Evolutionary conservation across 2,329 filamentous ascomycete genomes (phyloP), one percentile per base, ranked within the genome.

Genomic region (Fusarium compactum): DNA sequence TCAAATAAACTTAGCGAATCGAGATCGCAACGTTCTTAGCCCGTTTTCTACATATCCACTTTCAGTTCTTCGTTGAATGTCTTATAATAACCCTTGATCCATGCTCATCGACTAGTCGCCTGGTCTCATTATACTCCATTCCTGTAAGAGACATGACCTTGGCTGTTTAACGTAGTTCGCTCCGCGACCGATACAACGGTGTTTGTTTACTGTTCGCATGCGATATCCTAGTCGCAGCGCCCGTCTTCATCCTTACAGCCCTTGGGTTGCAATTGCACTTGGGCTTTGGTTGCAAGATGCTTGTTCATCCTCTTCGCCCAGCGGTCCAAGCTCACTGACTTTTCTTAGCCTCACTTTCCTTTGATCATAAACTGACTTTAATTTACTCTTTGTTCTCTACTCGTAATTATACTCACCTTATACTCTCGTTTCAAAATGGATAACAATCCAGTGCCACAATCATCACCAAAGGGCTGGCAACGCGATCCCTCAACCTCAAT

Each of bases 101-200:
- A 58, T 72, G 59, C 60, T 54, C 46, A 48, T 72, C 62, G 59
- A 62, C 71, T 58, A 66, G 60, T 54, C 55, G 55, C 48, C 54
- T 43, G 27, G 56, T 53, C 46, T 64, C 29, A 58, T 65, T 72
- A 48, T 38, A 55, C 60, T 72, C 54, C 72, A 75, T 75, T 73
- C 72, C 72, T 64, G 44, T 40, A 20, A 61, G 61, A 62, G 65
- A 72, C 59, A 51, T 11, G 55, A 18, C 44, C 61, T 68, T 32
- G 59, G 48, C 40, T 55, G 34, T 30, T 54, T 32, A 27, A 14
- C 32, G 47, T 50, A 48, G 45, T 38, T 63, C 51, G 34, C 46
- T 60, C 59, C 45, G 58, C 59, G 55, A 43, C 59, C 38, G 50
- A 63, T 45, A 55, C 51, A 51, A 53, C 50, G 25, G 52, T 62